Conservation (phyloP, 345 rosid species). For the Punica granatum region DNA sequence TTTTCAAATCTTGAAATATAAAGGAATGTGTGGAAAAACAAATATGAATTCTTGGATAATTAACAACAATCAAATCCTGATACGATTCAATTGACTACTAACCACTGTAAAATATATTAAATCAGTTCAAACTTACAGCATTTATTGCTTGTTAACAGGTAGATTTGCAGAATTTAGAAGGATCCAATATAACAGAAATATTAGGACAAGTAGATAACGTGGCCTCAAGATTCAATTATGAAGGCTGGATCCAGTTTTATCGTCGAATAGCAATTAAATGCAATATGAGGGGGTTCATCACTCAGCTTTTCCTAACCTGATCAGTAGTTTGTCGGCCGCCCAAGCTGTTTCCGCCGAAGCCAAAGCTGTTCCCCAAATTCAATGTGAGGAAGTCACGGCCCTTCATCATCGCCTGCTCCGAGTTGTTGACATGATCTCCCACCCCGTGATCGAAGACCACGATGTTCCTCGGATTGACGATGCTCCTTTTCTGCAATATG, state of each 20-base stretch:
- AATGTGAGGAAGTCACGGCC: slow-evolving; percentile 17
- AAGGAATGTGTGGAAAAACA: too few relatives aligned
- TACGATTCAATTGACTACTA: too few relatives aligned
- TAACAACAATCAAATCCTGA: too few relatives aligned
- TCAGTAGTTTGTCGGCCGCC: background rate
- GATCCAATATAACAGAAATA: too few relatives aligned
- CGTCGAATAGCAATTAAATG: too few relatives aligned
- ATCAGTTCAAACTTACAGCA: background rate
- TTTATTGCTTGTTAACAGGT: background rate
- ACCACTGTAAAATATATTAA: too few relatives aligned
- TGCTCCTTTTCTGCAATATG: slow-evolving; percentile 36
- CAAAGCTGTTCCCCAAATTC: slow-evolving; percentile 9
- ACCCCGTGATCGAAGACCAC: slow-evolving; percentile 1
- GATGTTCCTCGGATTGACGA: background rate
- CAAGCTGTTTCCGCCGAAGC: background rate
- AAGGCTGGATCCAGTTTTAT: too few relatives aligned
- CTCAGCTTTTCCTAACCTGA: too few relatives aligned
- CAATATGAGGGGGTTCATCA: too few relatives aligned
- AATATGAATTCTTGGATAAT: too few relatives aligned
- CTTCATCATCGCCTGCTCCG: slow-evolving; percentile 4
- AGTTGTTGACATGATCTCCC: slow-evolving; percentile 13
- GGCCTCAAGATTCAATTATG: too few relatives aligned
- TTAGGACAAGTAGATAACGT: too few relatives aligned
- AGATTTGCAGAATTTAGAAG: background rate
- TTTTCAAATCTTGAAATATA: background rate